Base-by-base conservation (phyloP, 176 grass and related monocot genomes). In the Paspalum notatum region DNA sequence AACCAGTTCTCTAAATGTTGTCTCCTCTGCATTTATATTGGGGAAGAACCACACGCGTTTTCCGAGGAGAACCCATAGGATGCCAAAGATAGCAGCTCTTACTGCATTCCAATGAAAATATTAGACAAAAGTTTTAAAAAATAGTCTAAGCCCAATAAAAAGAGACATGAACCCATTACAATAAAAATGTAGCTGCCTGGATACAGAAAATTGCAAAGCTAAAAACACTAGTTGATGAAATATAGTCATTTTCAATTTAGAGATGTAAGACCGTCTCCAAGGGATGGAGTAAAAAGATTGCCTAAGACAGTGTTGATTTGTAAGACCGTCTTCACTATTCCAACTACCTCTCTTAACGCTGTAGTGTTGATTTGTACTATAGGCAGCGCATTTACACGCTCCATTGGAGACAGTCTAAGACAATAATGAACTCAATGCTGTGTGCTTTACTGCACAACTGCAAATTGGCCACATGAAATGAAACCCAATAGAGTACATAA, bases 41-140 rank as follows among this genome's bases (percentile, higher is more conserved):
- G 96, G 96, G 82, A 98, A 98, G 91, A 98, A 95, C 96, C 96
- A 98, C 47, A 98, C 86, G 26, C 96, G 88, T 74, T 98, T 98
- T 32, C 96, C 96, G 84, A 98, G 79, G 74, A 95, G 81, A 65
- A 98, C 83, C 86, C 88, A 98, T 3, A 98, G 55, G 38, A 89
- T 27, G 67, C 92, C 92, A 79, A 98, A 98, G 74, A 98, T 88
- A 66, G 88, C 75, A 79, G 85, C 96, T 81, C 96, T 81, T 51
- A 98, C 96, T 98, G 96, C 56, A 71, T 80, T 74, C 64, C 62
- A 76, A 43, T 39, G 63, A 16, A 76, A 87, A 75, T 54, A 62
- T 60, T 56, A 78, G 55, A 15, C 42, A 80, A 56, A 68, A 4
- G 21, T 56, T 41, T 42, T 21, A 44, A 53, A 65, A 54, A 54